Base-by-base conservation (phyloP, 148 eudicot genomes). In the Fallopia convolvulus region DNA sequence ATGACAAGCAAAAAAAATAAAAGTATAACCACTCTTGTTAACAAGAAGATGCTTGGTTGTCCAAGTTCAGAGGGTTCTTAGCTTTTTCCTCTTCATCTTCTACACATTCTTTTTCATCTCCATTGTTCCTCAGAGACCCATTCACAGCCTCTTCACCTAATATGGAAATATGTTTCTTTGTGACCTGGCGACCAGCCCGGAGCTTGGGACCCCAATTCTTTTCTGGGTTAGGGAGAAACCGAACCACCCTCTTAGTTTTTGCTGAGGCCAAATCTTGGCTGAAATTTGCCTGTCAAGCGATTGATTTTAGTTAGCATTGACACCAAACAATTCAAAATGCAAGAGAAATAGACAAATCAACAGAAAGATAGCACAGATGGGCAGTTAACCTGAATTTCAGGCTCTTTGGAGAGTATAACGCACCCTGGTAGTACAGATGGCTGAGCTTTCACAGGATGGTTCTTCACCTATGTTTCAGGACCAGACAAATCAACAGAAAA, bases 121-220 rank as follows among this genome's bases (percentile, higher is more conserved):
- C 52, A 44, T 17, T 42, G 75, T 36, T 9, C n/a, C 9, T 73
- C 55, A 48, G 5, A 46, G 53, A 80, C 53, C 87, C 91, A 53
- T 94, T 90, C 6, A 94, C 76, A 70, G 94, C 94, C n/a, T 90
- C 83, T 2, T 86, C 79, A 42, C 97, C 98, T 80, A 94, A 61
- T 72, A 92, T 89, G 17, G 99, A 92, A 0, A 85, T 80, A 41
- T 95, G 99, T 82, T 95, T 95, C 84, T 87, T 89, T 18, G 92
- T 92, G 73, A 92, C 81, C 74, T 73, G 80, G 74, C 97, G 96
- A 26, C 99, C 99, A 13, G 97, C 99, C 79, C 97, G 77, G 3
- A 95, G 91, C 84, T 95, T 95, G 0, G 99, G 99, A 47, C 99
- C 97, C 99, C 99, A 95, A 79, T 95, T 86, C 70, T 86, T 88